Evolutionary conservation across 2,329 filamentous ascomycete genomes (phyloP).

Genomic region (Chrysosporium queenslandicum): DNA sequence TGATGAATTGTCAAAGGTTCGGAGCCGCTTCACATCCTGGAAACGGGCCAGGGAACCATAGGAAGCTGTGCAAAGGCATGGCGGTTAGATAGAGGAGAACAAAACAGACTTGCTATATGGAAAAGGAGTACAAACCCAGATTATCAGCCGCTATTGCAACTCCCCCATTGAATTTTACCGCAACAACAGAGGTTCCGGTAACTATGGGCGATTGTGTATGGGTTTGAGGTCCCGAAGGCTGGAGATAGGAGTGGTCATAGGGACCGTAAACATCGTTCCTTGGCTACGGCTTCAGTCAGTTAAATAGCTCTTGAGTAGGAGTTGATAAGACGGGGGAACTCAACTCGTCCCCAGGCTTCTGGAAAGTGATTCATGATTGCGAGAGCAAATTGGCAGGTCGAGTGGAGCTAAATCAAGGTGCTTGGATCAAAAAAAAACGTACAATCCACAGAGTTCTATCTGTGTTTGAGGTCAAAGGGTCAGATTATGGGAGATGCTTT

Average conservation of each 20-base stretch:
- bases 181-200: constrained; percentile 90
- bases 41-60: constrained; percentile 96
- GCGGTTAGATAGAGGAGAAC: constrained; percentile 4
- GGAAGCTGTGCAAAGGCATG: constrained; percentile 53
- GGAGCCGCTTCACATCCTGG: constrained; percentile 90
- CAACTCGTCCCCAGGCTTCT: constrained; percentile 56
- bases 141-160: constrained; percentile 97
- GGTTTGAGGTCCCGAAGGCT: constrained; percentile 58
- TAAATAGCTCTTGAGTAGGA: not conserved
- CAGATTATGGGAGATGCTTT: not conserved
- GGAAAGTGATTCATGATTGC: constrained; percentile 53
- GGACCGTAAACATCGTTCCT: constrained; percentile 93
- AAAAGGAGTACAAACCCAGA: constrained; percentile 50
- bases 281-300: constrained; percentile 49
- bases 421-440: not conserved
- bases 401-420: not conserved
- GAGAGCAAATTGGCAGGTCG: not conserved
- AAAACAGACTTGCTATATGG: not conserved
- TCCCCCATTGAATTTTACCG: constrained; percentile 90
- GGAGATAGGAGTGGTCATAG: constrained; percentile 81
- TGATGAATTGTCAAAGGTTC: constrained; percentile 71
- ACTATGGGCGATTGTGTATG: constrained; percentile 90
- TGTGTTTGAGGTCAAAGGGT: not conserved
- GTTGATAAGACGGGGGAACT: constrained; percentile 23
- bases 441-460: not conserved